Conservation (phyloP, 2,329 filamentous ascomycete species). For the Beauveria rudraprayagi region DNA sequence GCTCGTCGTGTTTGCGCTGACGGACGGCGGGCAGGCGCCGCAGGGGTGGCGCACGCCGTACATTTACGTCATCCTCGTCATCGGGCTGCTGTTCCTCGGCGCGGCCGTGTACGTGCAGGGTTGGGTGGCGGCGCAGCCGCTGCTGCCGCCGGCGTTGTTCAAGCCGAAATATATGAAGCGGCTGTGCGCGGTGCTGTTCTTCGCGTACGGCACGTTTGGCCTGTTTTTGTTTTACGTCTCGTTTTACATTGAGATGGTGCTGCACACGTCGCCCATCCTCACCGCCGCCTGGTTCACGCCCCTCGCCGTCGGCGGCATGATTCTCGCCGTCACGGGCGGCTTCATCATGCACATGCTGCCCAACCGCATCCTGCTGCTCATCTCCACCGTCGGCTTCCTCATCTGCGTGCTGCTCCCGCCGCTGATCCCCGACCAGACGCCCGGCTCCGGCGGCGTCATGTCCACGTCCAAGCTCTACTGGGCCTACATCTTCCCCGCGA, state of each 20-base stretch:
- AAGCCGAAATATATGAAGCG: conserved; percentile 59
- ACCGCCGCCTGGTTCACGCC: conserved; percentile 63
- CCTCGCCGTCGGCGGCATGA: conserved; percentile 58
- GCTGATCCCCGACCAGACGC: conserved; percentile 45
- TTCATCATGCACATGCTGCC: conserved; percentile 60
- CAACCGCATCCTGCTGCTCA: conserved; percentile 52
- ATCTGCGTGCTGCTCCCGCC: conserved; percentile 55
- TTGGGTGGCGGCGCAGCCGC: conserved; percentile 58
- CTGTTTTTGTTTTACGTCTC: conserved; percentile 64
- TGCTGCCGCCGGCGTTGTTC: conserved; percentile 65
- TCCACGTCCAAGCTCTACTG: conserved; percentile 45
- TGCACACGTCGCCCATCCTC: conserved; percentile 51
- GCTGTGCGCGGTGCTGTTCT: conserved; percentile 51
- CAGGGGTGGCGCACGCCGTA: conserved; percentile 67
- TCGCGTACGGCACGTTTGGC: conserved; percentile 60
- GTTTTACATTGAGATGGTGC: conserved; percentile 55
- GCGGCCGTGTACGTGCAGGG: conserved; percentile 63
- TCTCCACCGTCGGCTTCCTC: conserved; percentile 54
- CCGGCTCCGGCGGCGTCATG: not conserved
- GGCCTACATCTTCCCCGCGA: conserved; percentile 65
- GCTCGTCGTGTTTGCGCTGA: conserved; percentile 67
- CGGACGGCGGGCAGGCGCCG: conserved; percentile 61
- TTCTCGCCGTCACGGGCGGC: conserved; percentile 55
- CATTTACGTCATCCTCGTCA: conserved; percentile 55
- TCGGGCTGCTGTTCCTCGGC: conserved; percentile 53